phyloP scores from a whole-genome alignment of 2,329 filamentous ascomycete genomes.

The Herpotrichia juniperi region DNA sequence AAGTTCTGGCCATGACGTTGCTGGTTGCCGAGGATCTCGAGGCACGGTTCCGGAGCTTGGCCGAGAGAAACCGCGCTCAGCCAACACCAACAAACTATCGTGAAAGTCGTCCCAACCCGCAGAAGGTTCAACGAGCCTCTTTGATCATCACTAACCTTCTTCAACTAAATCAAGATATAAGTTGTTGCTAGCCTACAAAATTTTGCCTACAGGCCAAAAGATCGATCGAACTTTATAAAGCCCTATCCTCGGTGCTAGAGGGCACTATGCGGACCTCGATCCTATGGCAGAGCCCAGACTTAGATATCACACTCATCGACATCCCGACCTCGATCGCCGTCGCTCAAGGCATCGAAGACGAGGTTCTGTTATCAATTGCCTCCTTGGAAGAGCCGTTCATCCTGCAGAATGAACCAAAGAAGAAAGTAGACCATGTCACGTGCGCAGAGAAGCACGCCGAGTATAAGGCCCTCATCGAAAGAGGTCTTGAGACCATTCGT shows the following conservation, averaged over 20 bases:
- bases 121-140: neutral
- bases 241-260: neutral
- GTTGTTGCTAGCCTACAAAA: neutral
- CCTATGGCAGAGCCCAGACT: conserved; percentile 59
- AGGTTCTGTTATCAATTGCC: conserved; percentile 54
- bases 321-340: conserved; percentile 73
- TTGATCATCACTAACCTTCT: neutral
- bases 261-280: conserved; percentile 38
- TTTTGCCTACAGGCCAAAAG: neutral
- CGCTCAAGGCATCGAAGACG: conserved; percentile 61
- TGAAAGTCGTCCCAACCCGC: neutral
- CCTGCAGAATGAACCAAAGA: conserved; percentile 55
- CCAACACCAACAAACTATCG: neutral
- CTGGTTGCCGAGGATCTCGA: conserved; percentile 19
- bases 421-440: conserved; percentile 37
- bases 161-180: too few species aligned
- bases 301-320: conserved; percentile 67
- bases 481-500: conserved; percentile 45
- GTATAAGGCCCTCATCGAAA: conserved; percentile 46
- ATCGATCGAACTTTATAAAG: neutral
- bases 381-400: conserved; percentile 56
- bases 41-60: conserved; percentile 16
- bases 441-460: conserved; percentile 40
- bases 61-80: conserved; percentile 16
- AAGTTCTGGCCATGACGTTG: conserved; percentile 18